Evolutionary conservation across 2,329 filamentous ascomycete species (phyloP).

Genomic region (Aspergillus unguis): DNA sequence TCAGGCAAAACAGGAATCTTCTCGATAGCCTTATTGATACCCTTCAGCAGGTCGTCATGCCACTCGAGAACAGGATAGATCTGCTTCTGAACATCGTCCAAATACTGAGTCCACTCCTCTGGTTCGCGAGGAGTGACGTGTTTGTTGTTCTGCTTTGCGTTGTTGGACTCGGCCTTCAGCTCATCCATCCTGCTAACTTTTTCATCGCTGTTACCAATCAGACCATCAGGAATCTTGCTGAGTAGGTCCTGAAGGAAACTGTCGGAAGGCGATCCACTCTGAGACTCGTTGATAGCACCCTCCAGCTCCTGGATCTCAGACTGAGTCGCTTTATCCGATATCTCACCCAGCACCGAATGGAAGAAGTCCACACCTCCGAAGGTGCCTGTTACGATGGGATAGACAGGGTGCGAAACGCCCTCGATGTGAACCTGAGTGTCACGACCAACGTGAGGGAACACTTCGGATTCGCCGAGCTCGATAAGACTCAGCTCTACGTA

Average conservation of each 20-base stretch:
- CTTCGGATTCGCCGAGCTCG: slow-evolving; percentile 72
- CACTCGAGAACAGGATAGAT: slow-evolving; percentile 88
- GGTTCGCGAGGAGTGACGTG: slow-evolving; percentile 73
- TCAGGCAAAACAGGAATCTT: slow-evolving; percentile 82
- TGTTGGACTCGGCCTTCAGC: slow-evolving; percentile 70
- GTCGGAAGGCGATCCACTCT: slow-evolving; percentile 62
- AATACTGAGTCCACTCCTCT: slow-evolving; percentile 77
- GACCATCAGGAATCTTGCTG: slow-evolving; percentile 73
- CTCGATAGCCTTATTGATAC: slow-evolving; percentile 73
- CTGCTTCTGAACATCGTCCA: slow-evolving; percentile 69
- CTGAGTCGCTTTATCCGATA: slow-evolving; percentile 86
- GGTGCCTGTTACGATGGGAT: slow-evolving; percentile 82
- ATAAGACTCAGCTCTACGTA: slow-evolving; percentile 85
- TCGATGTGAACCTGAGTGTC: slow-evolving; percentile 67
- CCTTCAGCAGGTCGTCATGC: slow-evolving; percentile 83
- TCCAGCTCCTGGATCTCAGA: slow-evolving; percentile 88
- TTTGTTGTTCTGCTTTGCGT: slow-evolving; percentile 72
- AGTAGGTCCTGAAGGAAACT: slow-evolving; percentile 76
- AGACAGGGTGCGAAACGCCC: slow-evolving; percentile 65
- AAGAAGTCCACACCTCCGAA: slow-evolving; percentile 95
- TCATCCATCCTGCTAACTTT: slow-evolving; percentile 74
- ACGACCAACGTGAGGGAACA: slow-evolving; percentile 85
- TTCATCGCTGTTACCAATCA: slow-evolving; percentile 65
- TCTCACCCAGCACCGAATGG: slow-evolving; percentile 74
- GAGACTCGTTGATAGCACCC: slow-evolving; percentile 65